These are phyloP conservation scores for Pelargonium australe DNA, from an alignment of 441 rosid species.

Conservation along the genomic window DNA sequence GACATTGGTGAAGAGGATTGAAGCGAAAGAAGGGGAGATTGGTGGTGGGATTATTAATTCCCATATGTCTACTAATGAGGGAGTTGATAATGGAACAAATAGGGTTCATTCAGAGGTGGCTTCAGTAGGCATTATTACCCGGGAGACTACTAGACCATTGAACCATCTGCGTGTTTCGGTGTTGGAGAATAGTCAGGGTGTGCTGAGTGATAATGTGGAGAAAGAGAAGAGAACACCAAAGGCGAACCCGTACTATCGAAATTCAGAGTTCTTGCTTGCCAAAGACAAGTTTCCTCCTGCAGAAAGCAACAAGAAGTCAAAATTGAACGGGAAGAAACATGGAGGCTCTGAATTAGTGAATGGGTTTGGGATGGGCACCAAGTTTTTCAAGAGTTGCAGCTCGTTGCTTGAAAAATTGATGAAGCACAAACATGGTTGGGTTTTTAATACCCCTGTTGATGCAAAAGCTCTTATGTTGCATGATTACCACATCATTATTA, in stretches of 20 bases:
- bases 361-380: conserved; percentile 48
- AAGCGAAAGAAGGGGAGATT: conserved; percentile 60
- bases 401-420: conserved; percentile 78
- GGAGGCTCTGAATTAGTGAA: conserved; percentile 46
- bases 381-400: conserved; percentile 65
- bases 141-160: conserved; percentile 55
- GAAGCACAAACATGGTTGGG: conserved; percentile 98
- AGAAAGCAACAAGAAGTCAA: conserved; percentile 88
- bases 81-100: conserved; percentile 43
- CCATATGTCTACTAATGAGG: conserved; percentile 29
- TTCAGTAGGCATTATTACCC: conserved; percentile 41
- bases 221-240: conserved; percentile 97
- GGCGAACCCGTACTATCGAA: conserved; percentile 88
- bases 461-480: conserved; percentile 68
- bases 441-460: conserved; percentile 89
- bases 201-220: conserved; percentile 62
- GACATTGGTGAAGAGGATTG: conserved; percentile 72
- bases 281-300: conserved; percentile 95
- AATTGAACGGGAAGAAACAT: conserved; percentile 65
- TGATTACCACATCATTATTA: conserved; percentile 73
- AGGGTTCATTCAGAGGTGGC: conserved; percentile 59
- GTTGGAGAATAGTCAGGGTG: conserved; percentile 60
- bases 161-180: conserved; percentile 64
- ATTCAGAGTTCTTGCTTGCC: conserved; percentile 86
- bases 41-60: conserved; percentile 34